A percentile compares a stretch with the other conserved stretches of the same genome.
These are phyloP conservation scores for Cornus suecica DNA, from an alignment of 148 eudicot species.

Conservation along the genomic window DNA sequence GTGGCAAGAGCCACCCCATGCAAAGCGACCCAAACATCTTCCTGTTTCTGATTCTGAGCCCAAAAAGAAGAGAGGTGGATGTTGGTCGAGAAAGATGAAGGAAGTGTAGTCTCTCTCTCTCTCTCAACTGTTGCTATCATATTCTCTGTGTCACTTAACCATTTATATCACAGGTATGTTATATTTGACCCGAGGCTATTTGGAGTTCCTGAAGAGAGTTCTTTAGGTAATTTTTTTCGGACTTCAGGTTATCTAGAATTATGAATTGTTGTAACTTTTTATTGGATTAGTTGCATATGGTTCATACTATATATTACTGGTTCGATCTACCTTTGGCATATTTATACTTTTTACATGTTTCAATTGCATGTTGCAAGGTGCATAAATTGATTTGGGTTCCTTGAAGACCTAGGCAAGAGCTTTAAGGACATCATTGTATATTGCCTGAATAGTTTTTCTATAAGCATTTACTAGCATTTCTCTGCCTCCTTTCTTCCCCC, in stretches of 20 bases:
- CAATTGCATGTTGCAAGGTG: not conserved
- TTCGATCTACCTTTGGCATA: no score
- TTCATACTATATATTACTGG: no score
- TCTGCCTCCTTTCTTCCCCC: no score
- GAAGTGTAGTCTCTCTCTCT: slow-evolving; percentile 50
- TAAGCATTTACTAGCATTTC: no score
- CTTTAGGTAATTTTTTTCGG: slow-evolving; percentile 50
- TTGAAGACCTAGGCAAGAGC: no score
- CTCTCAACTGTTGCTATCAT: not conserved
- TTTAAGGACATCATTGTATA: no score
- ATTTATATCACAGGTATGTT: slow-evolving; percentile 58
- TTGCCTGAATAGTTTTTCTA: no score
- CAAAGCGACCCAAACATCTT: slow-evolving; percentile 97
- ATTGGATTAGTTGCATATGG: not conserved
- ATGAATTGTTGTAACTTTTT: not conserved
- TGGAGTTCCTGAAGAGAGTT: slow-evolving; percentile 96
- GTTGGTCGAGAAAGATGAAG: slow-evolving; percentile 90
- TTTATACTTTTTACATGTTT: no score
- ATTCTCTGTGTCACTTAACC: not conserved
- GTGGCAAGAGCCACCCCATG: slow-evolving; percentile 99
- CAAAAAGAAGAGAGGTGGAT: slow-evolving; percentile 97
- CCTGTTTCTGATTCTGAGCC: slow-evolving; percentile 99
- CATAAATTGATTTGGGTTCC: not conserved
- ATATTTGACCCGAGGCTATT: slow-evolving; percentile 92
- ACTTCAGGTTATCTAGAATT: not conserved